phyloP scores from a whole-genome alignment of 169 alveolate species.

The Eimeria praecox region DNA sequence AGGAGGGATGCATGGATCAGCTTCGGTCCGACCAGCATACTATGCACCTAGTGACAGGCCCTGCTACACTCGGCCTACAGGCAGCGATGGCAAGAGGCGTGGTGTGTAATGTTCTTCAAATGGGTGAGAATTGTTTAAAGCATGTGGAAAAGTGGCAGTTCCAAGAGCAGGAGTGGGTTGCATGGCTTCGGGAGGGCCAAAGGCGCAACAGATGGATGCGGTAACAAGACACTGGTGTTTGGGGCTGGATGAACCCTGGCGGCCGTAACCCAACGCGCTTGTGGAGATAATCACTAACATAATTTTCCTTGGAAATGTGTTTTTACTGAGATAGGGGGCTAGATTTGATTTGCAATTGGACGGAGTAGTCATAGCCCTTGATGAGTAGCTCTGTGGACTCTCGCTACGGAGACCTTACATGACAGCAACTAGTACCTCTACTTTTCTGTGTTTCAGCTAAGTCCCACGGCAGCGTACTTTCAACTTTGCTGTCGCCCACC shows the following conservation, averaged over 20 bases:
- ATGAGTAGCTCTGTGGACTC: not conserved
- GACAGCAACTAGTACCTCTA: not conserved
- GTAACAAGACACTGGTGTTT: constrained; percentile 2
- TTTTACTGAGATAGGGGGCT: not conserved
- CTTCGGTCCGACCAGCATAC: not conserved
- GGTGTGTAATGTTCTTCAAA: not conserved
- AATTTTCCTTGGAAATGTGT: not conserved
- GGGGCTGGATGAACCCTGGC: constrained; percentile 7
- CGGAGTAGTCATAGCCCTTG: not conserved
- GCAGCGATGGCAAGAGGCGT: not conserved
- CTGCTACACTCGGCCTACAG: not conserved
- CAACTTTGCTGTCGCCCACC: not conserved
- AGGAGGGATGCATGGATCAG: not conserved
- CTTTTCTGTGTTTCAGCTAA: not conserved
- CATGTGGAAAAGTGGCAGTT: not conserved
- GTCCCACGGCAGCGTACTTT: not conserved
- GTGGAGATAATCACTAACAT: not conserved
- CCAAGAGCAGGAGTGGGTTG: not conserved
- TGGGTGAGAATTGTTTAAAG: not conserved
- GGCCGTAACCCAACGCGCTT: not conserved
- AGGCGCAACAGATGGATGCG: not conserved
- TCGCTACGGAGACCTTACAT: not conserved
- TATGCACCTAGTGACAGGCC: not conserved
- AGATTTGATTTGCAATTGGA: not conserved
- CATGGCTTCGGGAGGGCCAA: not conserved